Percentiles rank a stretch among this genome's conserved stretches.
These are phyloP conservation scores for Saussurea involucrata DNA, from an alignment of 129 eudicot genomes.

Conservation along the genomic window DNA sequence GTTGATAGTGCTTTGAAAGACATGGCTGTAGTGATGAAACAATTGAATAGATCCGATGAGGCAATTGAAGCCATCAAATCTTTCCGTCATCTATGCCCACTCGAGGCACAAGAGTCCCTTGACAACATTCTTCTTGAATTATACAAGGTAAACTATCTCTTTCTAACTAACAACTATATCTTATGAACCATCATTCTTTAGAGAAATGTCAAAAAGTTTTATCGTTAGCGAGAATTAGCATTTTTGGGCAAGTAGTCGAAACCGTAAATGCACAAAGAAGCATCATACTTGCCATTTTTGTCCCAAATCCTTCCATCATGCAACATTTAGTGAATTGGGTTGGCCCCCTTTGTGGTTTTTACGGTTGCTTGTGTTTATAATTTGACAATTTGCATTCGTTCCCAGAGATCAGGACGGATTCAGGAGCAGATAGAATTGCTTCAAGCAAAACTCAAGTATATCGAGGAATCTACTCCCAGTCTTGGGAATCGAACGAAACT, in stretches of 20 bases:
- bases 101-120: conserved; percentile 72
- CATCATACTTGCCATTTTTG: too few species aligned
- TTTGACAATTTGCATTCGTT: neutral
- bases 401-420: conserved; percentile 71
- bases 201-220: neutral
- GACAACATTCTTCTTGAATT: conserved; percentile 81
- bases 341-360: too few species aligned
- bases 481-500: conserved; percentile 58
- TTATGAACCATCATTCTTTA: neutral
- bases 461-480: conserved; percentile 56
- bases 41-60: conserved; percentile 72
- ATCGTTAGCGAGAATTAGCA: neutral
- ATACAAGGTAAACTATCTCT: conserved; percentile 59
- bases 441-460: conserved; percentile 46
- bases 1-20: conserved; percentile 92
- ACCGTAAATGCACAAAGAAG: too few species aligned
- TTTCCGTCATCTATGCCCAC: conserved; percentile 75
- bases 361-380: neutral
- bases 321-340: too few species aligned
- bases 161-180: neutral
- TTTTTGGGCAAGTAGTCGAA: neutral
- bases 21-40: conserved; percentile 91
- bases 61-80: conserved; percentile 93
- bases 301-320: too few species aligned
- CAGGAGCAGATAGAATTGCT: conserved; percentile 83